These are phyloP conservation scores for Teratosphaeria destructans DNA, from an alignment of 2,329 filamentous ascomycete genomes.

Conservation along the genomic window DNA sequence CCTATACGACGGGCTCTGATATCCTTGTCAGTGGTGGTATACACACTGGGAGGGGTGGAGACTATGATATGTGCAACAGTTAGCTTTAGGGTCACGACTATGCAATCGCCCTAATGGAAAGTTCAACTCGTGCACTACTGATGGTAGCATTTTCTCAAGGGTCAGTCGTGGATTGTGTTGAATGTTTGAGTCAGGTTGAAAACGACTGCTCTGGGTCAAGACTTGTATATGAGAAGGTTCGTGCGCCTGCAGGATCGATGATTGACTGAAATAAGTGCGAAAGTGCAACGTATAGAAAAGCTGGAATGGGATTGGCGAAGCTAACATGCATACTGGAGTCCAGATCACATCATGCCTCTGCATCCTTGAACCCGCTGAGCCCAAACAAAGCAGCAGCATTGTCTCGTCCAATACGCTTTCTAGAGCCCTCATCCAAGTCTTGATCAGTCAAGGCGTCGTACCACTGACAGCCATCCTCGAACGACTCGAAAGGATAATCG, in stretches of 20 bases:
- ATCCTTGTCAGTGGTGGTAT: slow-evolving; percentile 7
- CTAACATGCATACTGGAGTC: not conserved
- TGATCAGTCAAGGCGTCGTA: slow-evolving; percentile 13
- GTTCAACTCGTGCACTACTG: not conserved
- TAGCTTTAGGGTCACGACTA: not conserved
- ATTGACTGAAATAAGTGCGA: not conserved
- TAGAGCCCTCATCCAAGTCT: slow-evolving; percentile 9
- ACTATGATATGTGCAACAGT: not conserved
- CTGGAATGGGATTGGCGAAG: not conserved
- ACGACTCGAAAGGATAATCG: slow-evolving; percentile 23
- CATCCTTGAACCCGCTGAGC: not conserved
- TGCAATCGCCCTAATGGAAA: not conserved
- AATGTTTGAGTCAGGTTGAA: not conserved
- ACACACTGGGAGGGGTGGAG: slow-evolving; percentile 3
- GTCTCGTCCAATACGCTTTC: slow-evolving; percentile 19
- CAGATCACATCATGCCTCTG: not conserved
- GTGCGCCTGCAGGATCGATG: no score
- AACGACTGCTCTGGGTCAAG: no score
- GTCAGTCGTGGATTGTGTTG: not conserved
- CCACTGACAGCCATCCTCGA: slow-evolving; percentile 21
- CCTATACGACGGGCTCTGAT: slow-evolving; percentile 7
- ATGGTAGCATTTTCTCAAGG: not conserved
- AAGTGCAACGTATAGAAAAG: not conserved
- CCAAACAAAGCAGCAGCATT: slow-evolving; percentile 10
- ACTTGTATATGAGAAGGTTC: no score